Evolutionary conservation across 768 basidiomycete genomes (phyloP), one percentile per base, ranked within the genome.

Genomic region (Grammothele lineata): DNA sequence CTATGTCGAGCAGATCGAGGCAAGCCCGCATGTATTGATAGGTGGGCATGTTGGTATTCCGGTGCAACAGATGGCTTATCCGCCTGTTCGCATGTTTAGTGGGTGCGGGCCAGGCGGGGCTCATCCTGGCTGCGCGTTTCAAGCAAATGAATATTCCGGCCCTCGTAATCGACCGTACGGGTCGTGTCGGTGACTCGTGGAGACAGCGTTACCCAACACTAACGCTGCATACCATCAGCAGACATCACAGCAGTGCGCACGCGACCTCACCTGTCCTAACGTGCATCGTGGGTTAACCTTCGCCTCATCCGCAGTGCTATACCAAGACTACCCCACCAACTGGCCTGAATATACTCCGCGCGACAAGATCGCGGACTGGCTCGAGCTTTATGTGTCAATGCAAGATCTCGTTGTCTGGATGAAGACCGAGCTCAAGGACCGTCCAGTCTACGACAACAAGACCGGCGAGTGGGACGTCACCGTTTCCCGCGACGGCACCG

Each of bases 391-490:
- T 50, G 81, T 77, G 0, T 68, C 76, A 4, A 59, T 70, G 3
- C 68, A 84, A 26, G 84, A 85, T 45, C 61, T 87, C 33, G 76
- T 82, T 47, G 74, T 81, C 9, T 85, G 82, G 85, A 78, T 74
- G 0, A 74, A 77, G 0, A 67, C 77, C 0, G 66, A 54, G 14
- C 67, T 79, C 17, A 61, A 53, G 30, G 21, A 54, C n/a, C 66
- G 59, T 24, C 62, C 72, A 9, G 54, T 54, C 0, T 72, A 72
- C 62, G 55, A 74, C 54, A 62, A 66, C 12, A 51, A 55, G 38
- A 65, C 62, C 37, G 61, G 67, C 26, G 68, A 62, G 4, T 81
- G 80, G 80, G 64, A 67, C 17, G 72, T 79, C 23, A 63, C 60
- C 7, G 58, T 80, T 37, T 55, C 80, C 40, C 58, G 37, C 22